Evolutionary conservation across 352 stramenopile genomes (phyloP), one percentile per base, ranked within the genome.

Genomic region (Phytopythium ostracodes): DNA sequence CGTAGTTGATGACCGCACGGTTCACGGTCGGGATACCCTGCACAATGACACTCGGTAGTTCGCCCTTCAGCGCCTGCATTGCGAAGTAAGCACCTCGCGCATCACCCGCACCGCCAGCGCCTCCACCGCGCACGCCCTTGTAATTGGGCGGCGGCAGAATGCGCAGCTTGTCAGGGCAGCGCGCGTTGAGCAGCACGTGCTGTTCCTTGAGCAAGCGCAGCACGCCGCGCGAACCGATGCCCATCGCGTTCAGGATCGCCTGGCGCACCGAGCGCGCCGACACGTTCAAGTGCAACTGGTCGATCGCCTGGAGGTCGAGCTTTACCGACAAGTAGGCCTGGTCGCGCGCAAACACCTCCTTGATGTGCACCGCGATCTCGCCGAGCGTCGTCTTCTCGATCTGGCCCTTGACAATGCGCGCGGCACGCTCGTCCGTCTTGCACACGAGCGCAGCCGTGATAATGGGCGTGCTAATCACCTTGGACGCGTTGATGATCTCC

Each of bases 301-400:
- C 81, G 63, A 99, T 99, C 29, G 96, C 91, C 18, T 92, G 75
- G 75, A 98, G 94, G 75, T 99, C 97, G 18, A 99, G 84, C 66
- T 99, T 96, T 33, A 99, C 92, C 14, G 94, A 98, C 33, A 99
- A 79, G 64, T 99, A 99, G 40, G 94, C 97, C 36, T 89, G 79
- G 50, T 97, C 85, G 14, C 87, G 78, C 14, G 87, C 89, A 76
- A 98, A 99, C 8, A 99, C 97, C 68, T 99, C 97, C 70, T 99
- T 98, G 59, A 99, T 99, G 73, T 98, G 98, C 47, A 92, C 72
- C 1, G 90, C 85, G 43, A 97, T 91, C 71, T 99, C 94, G 14
- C 97, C 97, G 10, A 99, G 81, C 9, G 92, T 99, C 18, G 97
- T 99, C 70, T 99, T 99, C 74, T 99, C 98, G 59, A 99, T 98